Conservation (phyloP, 331 rosid species). For the Phaseolus coccineus region DNA sequence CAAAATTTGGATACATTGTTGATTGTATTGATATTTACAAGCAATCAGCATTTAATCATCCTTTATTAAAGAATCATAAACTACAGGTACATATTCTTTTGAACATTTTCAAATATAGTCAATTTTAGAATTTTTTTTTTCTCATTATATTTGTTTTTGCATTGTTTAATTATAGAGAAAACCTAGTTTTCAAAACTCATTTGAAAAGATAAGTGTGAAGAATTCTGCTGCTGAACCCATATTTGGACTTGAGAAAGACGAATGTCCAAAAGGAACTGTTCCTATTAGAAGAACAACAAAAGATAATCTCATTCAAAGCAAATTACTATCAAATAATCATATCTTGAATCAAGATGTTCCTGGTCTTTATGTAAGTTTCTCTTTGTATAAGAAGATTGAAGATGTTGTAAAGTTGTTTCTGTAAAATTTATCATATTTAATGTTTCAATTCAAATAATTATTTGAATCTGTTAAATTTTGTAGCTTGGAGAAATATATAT, state of each 20-base stretch:
- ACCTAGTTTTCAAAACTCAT: background rate
- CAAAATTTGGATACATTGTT: constrained; percentile 24
- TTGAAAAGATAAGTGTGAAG: background rate
- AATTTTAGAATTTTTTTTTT: background rate
- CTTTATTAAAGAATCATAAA: constrained; percentile 35
- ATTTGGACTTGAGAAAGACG: background rate
- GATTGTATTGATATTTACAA: constrained; percentile 42
- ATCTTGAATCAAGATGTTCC: fast-evolving
- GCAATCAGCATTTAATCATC: constrained; percentile 42
- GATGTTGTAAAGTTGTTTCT: no score
- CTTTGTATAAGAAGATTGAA: no score
- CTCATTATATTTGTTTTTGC: background rate
- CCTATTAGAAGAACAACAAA: constrained; percentile 20
- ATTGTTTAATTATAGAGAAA: background rate
- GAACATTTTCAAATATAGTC: no score
- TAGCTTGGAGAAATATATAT: background rate
- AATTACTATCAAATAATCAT: background rate
- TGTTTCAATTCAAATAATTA: background rate
- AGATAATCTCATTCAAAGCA: constrained; percentile 3
- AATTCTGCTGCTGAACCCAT: background rate
- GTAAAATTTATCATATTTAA: no score
- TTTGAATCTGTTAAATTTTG: background rate
- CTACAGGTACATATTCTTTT: constrained; percentile 12
- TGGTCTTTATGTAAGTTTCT: background rate
- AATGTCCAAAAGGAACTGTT: background rate